Evolutionary conservation across 1,284 basidiomycete genomes (phyloP).

Genomic region (Ceratobasidium sp.): DNA sequence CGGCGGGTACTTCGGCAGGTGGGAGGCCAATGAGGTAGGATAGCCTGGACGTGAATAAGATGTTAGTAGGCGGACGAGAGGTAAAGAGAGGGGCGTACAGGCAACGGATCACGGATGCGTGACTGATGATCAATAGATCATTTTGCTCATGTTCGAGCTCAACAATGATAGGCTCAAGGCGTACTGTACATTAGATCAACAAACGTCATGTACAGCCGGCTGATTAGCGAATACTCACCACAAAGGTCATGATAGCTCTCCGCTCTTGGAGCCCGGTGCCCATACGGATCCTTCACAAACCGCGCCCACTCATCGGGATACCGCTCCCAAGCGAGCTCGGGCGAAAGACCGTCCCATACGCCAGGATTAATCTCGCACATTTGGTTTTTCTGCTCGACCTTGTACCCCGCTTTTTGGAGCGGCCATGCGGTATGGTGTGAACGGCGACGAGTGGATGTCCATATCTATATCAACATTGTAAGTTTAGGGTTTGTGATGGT

Average conservation of each 20-base stretch:
- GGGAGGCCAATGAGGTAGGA: slow-evolving; percentile 93
- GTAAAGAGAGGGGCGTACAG: slow-evolving; percentile 61
- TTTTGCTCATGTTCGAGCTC: slow-evolving; percentile 85
- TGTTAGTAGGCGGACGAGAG: slow-evolving; percentile 53
- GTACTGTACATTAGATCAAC: slow-evolving; percentile 62
- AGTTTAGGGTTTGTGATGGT: slow-evolving; percentile 23
- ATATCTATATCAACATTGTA: slow-evolving; percentile 73
- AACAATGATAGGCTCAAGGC: slow-evolving; percentile 85
- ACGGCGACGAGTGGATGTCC: slow-evolving; percentile 94
- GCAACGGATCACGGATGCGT: slow-evolving; percentile 98
- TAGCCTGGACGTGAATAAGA: slow-evolving; percentile 57
- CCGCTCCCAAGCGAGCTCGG: slow-evolving; percentile 88
- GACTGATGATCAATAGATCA: slow-evolving; percentile 83
- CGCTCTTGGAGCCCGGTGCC: slow-evolving; percentile 90
- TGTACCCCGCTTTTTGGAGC: slow-evolving; percentile 74
- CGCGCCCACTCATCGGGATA: slow-evolving; percentile 96
- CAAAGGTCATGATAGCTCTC: slow-evolving; percentile 94
- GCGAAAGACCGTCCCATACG: slow-evolving; percentile 94
- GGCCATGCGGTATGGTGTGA: slow-evolving; percentile 97
- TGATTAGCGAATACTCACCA: slow-evolving; percentile 62
- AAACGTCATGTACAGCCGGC: not conserved
- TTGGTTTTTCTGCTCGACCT: slow-evolving; percentile 91
- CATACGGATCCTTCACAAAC: slow-evolving; percentile 92
- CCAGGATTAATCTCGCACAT: slow-evolving; percentile 99
- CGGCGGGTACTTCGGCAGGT: slow-evolving; percentile 96